Base-by-base conservation (phyloP, 1,139 yeast genomes). In the Pichia sp. region DNA sequence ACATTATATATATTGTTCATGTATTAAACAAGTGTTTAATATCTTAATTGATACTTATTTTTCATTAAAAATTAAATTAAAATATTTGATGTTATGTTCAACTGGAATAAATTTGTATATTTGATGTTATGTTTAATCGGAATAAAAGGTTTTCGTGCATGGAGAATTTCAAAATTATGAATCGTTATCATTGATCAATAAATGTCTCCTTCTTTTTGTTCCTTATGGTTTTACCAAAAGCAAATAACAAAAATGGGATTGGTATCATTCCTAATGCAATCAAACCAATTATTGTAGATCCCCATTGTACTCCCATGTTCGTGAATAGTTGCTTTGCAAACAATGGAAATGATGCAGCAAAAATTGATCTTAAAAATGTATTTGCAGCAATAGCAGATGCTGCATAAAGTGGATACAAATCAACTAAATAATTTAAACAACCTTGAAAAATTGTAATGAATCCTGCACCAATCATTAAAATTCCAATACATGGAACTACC, bases 381-480 rank as follows among this genome's bases (percentile, higher is more conserved):
- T 83, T 86, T 9, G 90, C 89, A 5, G 94, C 95, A 64, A 86
- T 73, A 1, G 89, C 94, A 9, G 89, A 80, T 0, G 96, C 95
- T 9, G 89, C 81, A 54, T 75, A 79, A 30, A 70, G 67, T 33
- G 77, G 70, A 61, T 81, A 84, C 0, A 84, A 77, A 62, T 81
- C 83, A 6, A 81, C 81, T 41, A 83, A 70, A 58, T 84, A 85
- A 53, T 71, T 72, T 51, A 59, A 66, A 34, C 65, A 65, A 1
- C 64, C 59, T 10, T 65, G 64, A 31, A 65, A 64, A 40, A 67
- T 54, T 1, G 56, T 48, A 27, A 56, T 53, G 54, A 56, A 69
- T 56, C 89, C 89, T 52, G 72, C 67, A 0, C 86, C 88, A 58
- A 80, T 74, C 27, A 87, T 71, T 5, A 72, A 68, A 36, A 86